Evolutionary conservation across 306 rosid genomes (phyloP).

Genomic region (Casuarina cunninghamiana): DNA sequence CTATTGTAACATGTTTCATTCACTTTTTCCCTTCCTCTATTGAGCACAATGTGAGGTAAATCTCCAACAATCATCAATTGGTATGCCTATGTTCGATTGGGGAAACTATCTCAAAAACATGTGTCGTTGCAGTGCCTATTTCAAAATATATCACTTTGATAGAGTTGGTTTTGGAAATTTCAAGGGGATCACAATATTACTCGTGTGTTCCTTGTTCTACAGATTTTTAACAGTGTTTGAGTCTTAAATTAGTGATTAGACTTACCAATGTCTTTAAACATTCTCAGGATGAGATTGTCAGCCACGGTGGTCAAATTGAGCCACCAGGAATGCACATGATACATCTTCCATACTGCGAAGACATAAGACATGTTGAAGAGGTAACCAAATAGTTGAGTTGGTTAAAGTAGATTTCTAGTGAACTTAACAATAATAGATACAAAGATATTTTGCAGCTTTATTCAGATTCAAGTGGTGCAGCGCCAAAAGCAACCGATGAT

Average conservation of each 20-base stretch:
- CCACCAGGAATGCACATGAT: constrained; percentile 98
- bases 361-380: constrained; percentile 90
- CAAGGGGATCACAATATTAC: neutral
- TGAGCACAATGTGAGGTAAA: too few species aligned
- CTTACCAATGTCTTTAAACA: constrained; percentile 4
- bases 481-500: constrained; percentile 65
- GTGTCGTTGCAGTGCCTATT: too few species aligned
- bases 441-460: constrained; percentile 50
- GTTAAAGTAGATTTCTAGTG: constrained; percentile 22
- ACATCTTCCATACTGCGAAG: constrained; percentile 90
- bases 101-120: too few species aligned
- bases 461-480: constrained; percentile 42
- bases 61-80: too few species aligned
- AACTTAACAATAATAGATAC: constrained; percentile 21
- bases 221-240: neutral
- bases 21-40: too few species aligned
- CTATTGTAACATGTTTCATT: too few species aligned
- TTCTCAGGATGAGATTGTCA: constrained; percentile 70
- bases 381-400: constrained; percentile 39
- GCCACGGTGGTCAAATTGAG: constrained; percentile 77
- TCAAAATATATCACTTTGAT: too few species aligned
- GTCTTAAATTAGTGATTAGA: neutral
- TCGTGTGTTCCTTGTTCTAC: neutral
- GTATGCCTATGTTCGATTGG: neutral
- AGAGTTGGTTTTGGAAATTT: neutral